These are phyloP conservation scores for Verticillium dahliae DNA, from an alignment of 2,329 filamentous ascomycete genomes.

Conservation along the genomic window DNA sequence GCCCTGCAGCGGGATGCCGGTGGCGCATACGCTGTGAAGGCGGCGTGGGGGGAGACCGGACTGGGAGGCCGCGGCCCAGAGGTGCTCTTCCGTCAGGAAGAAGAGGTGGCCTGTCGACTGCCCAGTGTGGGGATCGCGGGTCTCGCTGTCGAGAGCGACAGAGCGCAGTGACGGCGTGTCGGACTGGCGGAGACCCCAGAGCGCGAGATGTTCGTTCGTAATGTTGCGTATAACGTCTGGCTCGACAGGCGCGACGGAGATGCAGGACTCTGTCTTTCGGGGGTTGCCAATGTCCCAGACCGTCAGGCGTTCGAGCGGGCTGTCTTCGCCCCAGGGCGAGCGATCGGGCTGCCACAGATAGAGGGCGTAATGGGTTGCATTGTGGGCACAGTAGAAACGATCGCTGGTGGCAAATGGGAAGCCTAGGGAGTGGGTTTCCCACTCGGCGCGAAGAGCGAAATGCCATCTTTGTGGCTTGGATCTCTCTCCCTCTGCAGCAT, in stretches of 20 bases:
- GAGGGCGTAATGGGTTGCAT: slow-evolving; percentile 50
- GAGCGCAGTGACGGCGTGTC: slow-evolving; percentile 40
- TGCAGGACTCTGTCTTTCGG: slow-evolving; percentile 10
- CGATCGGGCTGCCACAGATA: slow-evolving; percentile 57
- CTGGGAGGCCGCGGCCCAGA: slow-evolving; percentile 40
- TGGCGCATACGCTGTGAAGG: slow-evolving; percentile 39
- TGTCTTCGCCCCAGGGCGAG: slow-evolving; percentile 47
- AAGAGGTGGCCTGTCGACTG: slow-evolving; percentile 35
- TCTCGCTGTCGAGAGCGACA: slow-evolving; percentile 40
- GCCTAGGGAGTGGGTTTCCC: slow-evolving; percentile 53
- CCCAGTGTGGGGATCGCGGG: slow-evolving; percentile 23
- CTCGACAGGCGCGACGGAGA: slow-evolving; percentile 19
- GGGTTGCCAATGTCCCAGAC: slow-evolving; percentile 51
- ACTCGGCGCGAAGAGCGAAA: slow-evolving; percentile 48
- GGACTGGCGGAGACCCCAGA: slow-evolving; percentile 46
- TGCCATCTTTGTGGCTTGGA: slow-evolving; percentile 23
- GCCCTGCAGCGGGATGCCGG: slow-evolving; percentile 45
- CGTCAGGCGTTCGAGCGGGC: slow-evolving; percentile 49
- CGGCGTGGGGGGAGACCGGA: slow-evolving; percentile 29
- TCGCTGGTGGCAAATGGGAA: slow-evolving; percentile 47
- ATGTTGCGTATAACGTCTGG: slow-evolving; percentile 43
- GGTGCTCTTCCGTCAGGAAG: slow-evolving; percentile 49
- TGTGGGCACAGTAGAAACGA: slow-evolving; percentile 59
- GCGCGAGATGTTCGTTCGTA: slow-evolving; percentile 42
- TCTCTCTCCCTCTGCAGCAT: background rate